Conservation (phyloP, 176 grass and related monocot species). For the Oryza officinalis region DNA sequence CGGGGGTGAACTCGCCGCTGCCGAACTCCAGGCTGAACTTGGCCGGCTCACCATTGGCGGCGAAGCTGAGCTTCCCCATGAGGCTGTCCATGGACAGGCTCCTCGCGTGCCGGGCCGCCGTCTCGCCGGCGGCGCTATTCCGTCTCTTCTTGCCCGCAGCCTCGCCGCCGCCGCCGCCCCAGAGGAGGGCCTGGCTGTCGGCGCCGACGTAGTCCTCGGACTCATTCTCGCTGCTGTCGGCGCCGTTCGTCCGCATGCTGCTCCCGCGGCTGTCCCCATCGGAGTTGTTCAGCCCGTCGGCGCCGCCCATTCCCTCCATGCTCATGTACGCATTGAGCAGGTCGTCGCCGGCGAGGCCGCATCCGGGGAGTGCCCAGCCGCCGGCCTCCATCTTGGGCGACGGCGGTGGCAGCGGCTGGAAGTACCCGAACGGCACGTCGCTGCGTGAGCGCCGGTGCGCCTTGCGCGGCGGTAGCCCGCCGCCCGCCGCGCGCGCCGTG, state of each 20-base stretch:
- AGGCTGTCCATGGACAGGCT: constrained; percentile 93
- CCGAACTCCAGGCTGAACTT: constrained; percentile 93
- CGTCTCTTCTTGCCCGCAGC: constrained; percentile 40
- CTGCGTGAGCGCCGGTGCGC: constrained; percentile 70
- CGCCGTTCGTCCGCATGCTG: constrained; percentile 76
- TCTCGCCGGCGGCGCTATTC: constrained; percentile 46
- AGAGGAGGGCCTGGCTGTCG: constrained; percentile 50
- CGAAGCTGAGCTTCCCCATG: constrained; percentile 76
- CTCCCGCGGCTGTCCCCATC: constrained; percentile 83
- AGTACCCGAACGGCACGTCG: constrained; percentile 75
- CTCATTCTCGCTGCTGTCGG: constrained; percentile 97
- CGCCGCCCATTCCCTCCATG: constrained; percentile 67
- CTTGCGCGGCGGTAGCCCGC: constrained; percentile 62
- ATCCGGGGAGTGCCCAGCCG: constrained; percentile 5
- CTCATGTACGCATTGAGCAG: constrained; percentile 89
- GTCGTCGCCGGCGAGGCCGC: constrained; percentile 46
- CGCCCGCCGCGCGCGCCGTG: not conserved
- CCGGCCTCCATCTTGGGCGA: constrained; percentile 51
- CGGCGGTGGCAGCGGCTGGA: constrained; percentile 54
- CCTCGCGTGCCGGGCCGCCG: constrained; percentile 44
- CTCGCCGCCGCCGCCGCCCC: constrained; percentile 40
- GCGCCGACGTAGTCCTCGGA: constrained; percentile 64
- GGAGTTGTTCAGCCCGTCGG: constrained; percentile 70
- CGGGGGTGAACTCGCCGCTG: constrained; percentile 75
- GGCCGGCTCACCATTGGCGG: constrained; percentile 34